These are phyloP conservation scores for Cryptococcus depauperatus DNA, from an alignment of 1,284 basidiomycete genomes.

Conservation along the genomic window DNA sequence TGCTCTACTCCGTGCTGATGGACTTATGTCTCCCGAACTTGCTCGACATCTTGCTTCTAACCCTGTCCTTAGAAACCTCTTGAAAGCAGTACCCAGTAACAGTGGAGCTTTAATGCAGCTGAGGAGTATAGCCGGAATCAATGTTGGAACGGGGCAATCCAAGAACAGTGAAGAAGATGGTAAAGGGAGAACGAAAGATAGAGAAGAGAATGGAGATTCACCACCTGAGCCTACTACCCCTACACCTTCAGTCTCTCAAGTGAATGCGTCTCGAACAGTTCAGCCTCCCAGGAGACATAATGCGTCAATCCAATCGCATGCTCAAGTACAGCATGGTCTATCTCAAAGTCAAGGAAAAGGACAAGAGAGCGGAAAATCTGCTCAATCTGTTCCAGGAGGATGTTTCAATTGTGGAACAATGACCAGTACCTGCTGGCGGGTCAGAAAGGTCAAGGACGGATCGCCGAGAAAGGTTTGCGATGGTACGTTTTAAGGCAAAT, in stretches of 20 bases:
- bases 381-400: slow-evolving; percentile 8
- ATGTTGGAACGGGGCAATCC: slow-evolving; percentile 3
- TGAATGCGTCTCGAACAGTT: slow-evolving; percentile 1
- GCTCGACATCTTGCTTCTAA: slow-evolving; percentile 34
- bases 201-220: slow-evolving; percentile 1
- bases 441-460: slow-evolving; percentile 34
- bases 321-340: not conserved
- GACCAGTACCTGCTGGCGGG: slow-evolving; percentile 33
- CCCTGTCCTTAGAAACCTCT: slow-evolving; percentile 29
- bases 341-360: not conserved
- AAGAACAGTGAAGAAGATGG: not conserved
- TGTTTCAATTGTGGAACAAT: slow-evolving; percentile 41
- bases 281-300: too few relatives aligned
- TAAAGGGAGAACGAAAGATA: too few relatives aligned
- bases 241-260: slow-evolving; percentile 1
- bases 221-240: slow-evolving; percentile 12
- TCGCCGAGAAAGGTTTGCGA: slow-evolving; percentile 38
- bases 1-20: slow-evolving; percentile 32
- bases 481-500: too few relatives aligned
- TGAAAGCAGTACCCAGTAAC: slow-evolving; percentile 31
- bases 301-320: not conserved
- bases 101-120: slow-evolving; percentile 9
- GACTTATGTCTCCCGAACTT: slow-evolving; percentile 36
- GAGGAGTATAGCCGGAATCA: slow-evolving; percentile 6
- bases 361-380: too few relatives aligned